Evolutionary conservation across 257 asterid species (phyloP), one percentile per base, ranked within the genome.

Genomic region (Fraxinus anomala): DNA sequence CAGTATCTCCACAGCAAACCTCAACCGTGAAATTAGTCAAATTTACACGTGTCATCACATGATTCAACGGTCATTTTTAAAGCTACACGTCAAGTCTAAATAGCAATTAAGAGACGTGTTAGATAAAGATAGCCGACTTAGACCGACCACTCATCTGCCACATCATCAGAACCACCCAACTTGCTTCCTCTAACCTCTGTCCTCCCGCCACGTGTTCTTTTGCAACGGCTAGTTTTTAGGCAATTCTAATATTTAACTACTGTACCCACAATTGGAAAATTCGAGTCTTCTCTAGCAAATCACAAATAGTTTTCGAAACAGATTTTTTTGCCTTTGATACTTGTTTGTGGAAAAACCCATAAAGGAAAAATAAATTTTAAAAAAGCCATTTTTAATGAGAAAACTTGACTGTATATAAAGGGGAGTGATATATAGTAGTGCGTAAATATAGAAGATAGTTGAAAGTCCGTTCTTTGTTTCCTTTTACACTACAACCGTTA

Each of bases 161-260:
- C 92, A 74, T 83, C 91, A 86, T 2, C 71, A 17, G 79, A 82
- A 79, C 75, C 66, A 63, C 74, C 77, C 86, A 73, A 33, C 54
- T 78, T 86, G 44, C 71, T 11, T 70, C 89, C 19, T 44, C 75
- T 70, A 1, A 26, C 89, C 92, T 8, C 74, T 83, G 68, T 0
- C 0, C 0, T 1, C 0, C 51, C 54, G 79, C n/a, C 92, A 82
- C 92, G 87, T 88, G 89, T 74, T 73, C 72, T 0, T 0, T 5
- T 8, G 9, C 73, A 91, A 91, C 96, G 92, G 93, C 93, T 91
- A 91, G 82, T 89, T 83, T 79, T 79, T 16, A 68, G 36, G 73
- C 39, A 13, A 24, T 31, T 70, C 79, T 74, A 54, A 54, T 77
- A 66, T 72, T 10, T 61, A 51, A 19, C 24, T 17, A 6, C 26